Conservation (phyloP, 2,329 filamentous ascomycete species). For the Colletotrichum sp. region DNA sequence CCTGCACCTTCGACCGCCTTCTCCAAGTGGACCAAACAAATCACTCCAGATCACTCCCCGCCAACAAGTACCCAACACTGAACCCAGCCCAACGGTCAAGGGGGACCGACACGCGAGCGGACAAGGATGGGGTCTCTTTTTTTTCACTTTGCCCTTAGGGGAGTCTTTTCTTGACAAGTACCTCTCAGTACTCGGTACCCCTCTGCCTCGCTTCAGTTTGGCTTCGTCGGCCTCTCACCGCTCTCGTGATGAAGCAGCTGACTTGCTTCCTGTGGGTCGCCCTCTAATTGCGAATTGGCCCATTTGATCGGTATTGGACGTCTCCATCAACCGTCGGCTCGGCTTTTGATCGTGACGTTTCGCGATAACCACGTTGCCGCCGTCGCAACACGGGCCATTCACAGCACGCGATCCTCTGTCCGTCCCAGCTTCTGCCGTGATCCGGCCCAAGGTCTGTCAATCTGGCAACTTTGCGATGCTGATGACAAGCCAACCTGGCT, state of each 20-base stretch:
- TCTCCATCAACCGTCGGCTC: slow-evolving; percentile 4
- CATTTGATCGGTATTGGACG: neutral
- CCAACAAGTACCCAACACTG: slow-evolving; percentile 1
- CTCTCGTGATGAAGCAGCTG: slow-evolving; percentile 16
- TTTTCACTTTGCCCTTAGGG: neutral
- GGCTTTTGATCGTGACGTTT: neutral
- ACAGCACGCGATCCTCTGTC: neutral
- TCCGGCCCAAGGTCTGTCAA: neutral
- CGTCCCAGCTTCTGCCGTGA: neutral
- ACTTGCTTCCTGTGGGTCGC: slow-evolving; percentile 10
- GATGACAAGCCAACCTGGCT: neutral
- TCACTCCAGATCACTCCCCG: slow-evolving; percentile 16
- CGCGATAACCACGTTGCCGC: neutral
- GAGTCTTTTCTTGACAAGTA: neutral
- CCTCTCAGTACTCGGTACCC: neutral
- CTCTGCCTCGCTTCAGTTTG: neutral
- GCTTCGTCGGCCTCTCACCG: slow-evolving; percentile 4
- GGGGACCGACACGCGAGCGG: slow-evolving; percentile 14
- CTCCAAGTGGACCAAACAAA: slow-evolving; percentile 10
- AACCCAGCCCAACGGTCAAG: slow-evolving; percentile 17
- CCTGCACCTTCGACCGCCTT: slow-evolving; percentile 9
- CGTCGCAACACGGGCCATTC: neutral
- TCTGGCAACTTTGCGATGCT: neutral
- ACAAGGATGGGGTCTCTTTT: slow-evolving; percentile 7
- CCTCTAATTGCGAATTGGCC: neutral